Base-by-base conservation (phyloP, 345 rosid species). In the Ceriops decandra region DNA sequence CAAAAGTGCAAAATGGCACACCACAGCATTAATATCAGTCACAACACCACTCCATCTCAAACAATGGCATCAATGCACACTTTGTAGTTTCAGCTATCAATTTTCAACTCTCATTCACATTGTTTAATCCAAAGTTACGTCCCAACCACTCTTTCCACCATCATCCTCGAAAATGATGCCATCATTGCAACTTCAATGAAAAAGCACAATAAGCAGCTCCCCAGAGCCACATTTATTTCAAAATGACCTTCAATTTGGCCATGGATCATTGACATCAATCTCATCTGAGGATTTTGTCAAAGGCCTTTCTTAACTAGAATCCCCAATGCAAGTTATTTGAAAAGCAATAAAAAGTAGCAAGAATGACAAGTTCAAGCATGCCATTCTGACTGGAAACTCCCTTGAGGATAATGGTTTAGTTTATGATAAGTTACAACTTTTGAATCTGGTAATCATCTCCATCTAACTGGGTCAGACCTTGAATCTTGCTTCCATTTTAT, bases 1-100 rank as follows among this genome's bases (percentile, higher is more conserved):
- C 30, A 21, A 64, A 30, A 31, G 47, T 61, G 30, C 35, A 56
- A 22, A 35, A 52, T 59, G 49, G 74, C 32, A 62, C 35, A 69
- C 47, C 65, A 36, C 33, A 62, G 13, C 33, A 56, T 20, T 32
- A 26, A 28, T 33, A 31, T 27, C 31, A 61, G 52, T 17, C 46
- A 22, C 30, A 24, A 36, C 60, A 60, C 42, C 2, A 33, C 49
- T 15, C 19, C 49, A 42, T 11, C 49, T 42, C 49, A 11, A 42
- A 42, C 49, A 42, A 13, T 42, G 49, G 59, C 35, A 69, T n/a
- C 58, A 27, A 42, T 42, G 49, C 49, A 42, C 49, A 11, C 17
- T 42, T 15, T 42, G 49, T 42, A 11, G 49, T 42, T 42, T 42
- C 49, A 56, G 22, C 28, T 24, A 56, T 56, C 59, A 56, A 56